Base-by-base conservation (phyloP, 2,329 filamentous ascomycete species). In the Alternaria dauci region DNA sequence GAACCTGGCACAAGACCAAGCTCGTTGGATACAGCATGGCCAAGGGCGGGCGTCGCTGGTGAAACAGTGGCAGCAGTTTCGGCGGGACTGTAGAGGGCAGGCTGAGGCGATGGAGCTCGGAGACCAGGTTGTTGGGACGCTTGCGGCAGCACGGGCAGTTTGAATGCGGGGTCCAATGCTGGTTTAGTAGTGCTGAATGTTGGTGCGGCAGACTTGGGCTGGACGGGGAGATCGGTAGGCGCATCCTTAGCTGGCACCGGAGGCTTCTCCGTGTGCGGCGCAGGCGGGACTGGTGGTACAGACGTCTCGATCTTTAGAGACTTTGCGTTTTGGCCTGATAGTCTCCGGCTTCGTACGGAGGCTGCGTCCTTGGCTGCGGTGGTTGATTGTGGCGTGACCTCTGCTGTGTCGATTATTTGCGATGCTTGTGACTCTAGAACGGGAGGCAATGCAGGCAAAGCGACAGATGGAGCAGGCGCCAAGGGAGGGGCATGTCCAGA, bases 241-340 rank as follows among this genome's bases (percentile, higher is more conserved):
- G 65, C 71, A 61, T 74, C 76, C 69, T 76, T 77, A 18, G 71
- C 71, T 48, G 70, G 61, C n/a, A 71, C 61, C 16, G 66, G 60
- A 51, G 72, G 72, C 63, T 76, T 77, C 60, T 78, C 76, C 20
- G 76, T 77, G 44, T 78, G 71, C 32, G 75, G 74, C 20, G 68
- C 74, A 28, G 73, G 64, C 48, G 69, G 67, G 28, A 77, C 71
- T 11, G 77, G 78, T 52, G 76, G 80, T 50, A 79, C 66, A 11
- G 78, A 81, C 11, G 93, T 97, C 77, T 97, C 92, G 57, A 98
- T 97, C 80, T 93, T 96, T 52, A 98, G 82, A 71, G 94, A 91
- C 75, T 91, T 94, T 14, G 87, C 82, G 70, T 92, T 92, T 69
- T 92, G 89, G 8, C 91, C 91, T 4, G 94, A 97, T 32, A 96